phyloP scores from a whole-genome alignment of 2,329 filamentous ascomycete species.

The Phyllosticta capitalensis region DNA sequence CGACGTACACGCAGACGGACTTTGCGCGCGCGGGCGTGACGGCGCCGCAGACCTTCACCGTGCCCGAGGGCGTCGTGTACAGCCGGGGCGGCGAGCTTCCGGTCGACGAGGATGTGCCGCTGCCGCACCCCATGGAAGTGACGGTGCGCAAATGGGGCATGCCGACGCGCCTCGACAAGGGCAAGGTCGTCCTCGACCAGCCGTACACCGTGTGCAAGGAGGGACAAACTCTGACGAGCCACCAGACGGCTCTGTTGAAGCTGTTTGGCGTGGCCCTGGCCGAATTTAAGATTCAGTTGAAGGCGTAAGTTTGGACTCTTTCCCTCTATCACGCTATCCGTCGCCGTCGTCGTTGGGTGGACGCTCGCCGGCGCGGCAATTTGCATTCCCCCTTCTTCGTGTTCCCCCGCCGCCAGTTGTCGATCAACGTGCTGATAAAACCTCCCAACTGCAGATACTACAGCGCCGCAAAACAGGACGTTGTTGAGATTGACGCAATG shows the following conservation, averaged over 20 bases:
- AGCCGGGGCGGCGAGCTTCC: constrained; percentile 69
- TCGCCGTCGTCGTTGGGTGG: background rate
- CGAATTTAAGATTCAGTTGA: constrained; percentile 75
- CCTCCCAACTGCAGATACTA: constrained; percentile 47
- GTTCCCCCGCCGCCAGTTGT: constrained; percentile 36
- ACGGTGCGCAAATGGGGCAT: constrained; percentile 82
- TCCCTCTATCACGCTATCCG: background rate
- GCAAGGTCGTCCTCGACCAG: constrained; percentile 69
- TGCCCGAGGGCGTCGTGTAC: constrained; percentile 77
- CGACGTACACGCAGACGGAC: constrained; percentile 63
- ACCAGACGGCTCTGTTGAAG: constrained; percentile 90
- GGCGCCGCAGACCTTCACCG: constrained; percentile 64
- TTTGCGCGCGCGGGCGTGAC: constrained; percentile 80
- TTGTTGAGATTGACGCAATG: constrained; percentile 47
- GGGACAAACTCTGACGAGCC: constrained; percentile 75
- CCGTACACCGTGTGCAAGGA: constrained; percentile 72
- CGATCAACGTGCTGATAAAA: constrained; percentile 13
- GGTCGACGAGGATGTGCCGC: constrained; percentile 69
- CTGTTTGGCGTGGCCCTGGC: constrained; percentile 84
- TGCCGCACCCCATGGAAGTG: constrained; percentile 83
- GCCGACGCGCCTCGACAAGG: constrained; percentile 80
- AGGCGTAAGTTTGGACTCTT: constrained; percentile 52
- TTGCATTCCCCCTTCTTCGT: background rate
- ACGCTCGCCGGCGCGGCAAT: background rate
- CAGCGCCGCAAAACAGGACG: constrained; percentile 48